Base-by-base conservation (phyloP, 2,329 filamentous ascomycete genomes). In the Sphaerulina vaccinii region DNA sequence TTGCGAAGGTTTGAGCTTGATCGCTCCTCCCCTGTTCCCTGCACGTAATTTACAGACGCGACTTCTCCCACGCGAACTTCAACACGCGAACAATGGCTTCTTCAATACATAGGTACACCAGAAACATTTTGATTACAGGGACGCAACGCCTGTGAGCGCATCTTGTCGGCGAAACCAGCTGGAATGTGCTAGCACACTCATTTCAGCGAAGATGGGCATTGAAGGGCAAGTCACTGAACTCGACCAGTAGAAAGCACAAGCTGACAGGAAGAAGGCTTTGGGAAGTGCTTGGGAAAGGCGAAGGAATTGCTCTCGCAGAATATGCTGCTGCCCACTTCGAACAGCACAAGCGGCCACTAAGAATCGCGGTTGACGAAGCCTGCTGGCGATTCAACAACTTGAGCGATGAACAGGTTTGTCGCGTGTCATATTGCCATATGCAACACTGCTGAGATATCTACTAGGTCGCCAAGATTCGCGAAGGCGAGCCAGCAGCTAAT, bases 341-440 rank as follows among this genome's bases (percentile, higher is more conserved):
- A 23, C 45, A 55, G 27, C 60, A 70, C 58, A 63, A 64, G 24
- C 65, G 68, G 18, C 70, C 72, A 5, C 60, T 75, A 1, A 57
- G 69, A 8, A 70, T 76, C 23, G 73, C 73, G 10, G 65, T 75
- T 1, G 73, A 76, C 39, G 71, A 74, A 55, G 70, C 72, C 3
- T 68, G 70, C 23, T 76, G 71, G 72, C 63, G 71, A 0, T 76
- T 74, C 62, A 69, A 70, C 51, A 75, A 75, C 49, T 51, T 76
- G 5, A 71, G 65, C 0, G 16, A 49, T 11, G 54, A 63, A 4
- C 57, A 63, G 36, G 44, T 32, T 8, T 6, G 44, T 47, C 32
- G n/a, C 5, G 4, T n/a, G 6, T 7, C 44, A 8, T 19, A n/a
- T 5, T 2, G 13, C 4, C 18, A n/a, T 18, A 21, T 18, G 18